Evolutionary conservation across 345 rosid genomes (phyloP).

Genomic region (Euphorbia pulcherrima): DNA sequence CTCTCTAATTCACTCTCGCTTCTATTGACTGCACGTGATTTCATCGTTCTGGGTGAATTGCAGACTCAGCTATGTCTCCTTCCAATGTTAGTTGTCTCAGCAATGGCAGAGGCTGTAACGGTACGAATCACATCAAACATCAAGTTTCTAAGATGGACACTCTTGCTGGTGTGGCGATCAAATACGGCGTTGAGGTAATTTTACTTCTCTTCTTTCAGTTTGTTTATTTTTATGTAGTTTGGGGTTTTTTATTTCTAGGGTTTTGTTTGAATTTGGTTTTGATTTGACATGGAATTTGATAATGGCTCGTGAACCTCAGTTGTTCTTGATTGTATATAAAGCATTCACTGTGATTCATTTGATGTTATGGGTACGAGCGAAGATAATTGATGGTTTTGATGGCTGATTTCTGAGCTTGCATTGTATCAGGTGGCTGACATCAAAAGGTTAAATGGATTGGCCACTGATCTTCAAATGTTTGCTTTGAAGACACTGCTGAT

Average conservation of each 20-base stretch:
- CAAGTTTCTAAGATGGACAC: conserved; percentile 73
- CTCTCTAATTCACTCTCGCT: not conserved
- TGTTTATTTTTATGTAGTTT: not conserved
- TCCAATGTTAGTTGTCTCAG: conserved; percentile 21
- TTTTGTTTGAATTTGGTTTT: not conserved
- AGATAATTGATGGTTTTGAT: conserved; percentile 1
- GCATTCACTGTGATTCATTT: not conserved
- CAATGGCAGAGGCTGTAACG: not conserved
- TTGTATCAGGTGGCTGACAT: conserved; percentile 70
- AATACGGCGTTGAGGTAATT: conserved; percentile 84
- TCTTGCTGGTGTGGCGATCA: conserved; percentile 90
- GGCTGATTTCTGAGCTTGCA: not conserved
- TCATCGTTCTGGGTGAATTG: not conserved
- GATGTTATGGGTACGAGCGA: not conserved
- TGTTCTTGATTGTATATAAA: too few species aligned
- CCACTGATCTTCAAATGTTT: conserved; percentile 88
- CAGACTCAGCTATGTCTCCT: conserved; percentile 34
- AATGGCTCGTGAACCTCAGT: too few species aligned
- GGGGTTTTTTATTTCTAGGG: not conserved
- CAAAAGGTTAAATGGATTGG: conserved; percentile 73
- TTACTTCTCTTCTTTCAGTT: not conserved
- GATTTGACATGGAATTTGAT: not conserved
- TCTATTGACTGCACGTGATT: not conserved
- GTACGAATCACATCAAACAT: conserved; percentile 49
- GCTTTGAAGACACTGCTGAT: conserved; percentile 67